Base-by-base conservation (phyloP, 805 yeast species). In the Suhomyces emberorum region DNA sequence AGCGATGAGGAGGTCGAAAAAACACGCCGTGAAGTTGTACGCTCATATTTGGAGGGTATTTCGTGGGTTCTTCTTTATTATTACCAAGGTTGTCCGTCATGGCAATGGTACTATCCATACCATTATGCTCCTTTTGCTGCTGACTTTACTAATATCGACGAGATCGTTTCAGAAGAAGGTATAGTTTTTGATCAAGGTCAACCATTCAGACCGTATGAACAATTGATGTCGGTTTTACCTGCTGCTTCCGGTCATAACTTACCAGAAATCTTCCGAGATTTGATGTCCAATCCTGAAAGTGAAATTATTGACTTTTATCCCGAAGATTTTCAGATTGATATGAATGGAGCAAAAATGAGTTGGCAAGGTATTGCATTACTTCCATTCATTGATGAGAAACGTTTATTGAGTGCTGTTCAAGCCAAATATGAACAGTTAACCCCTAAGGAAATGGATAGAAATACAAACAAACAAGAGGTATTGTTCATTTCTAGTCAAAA, bases 71-170 rank as follows among this genome's bases (percentile, higher is more conserved):
- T 93, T 45, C 63, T 87, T 36, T 93, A 93, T 59, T 93, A 93
- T 63, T 91, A 87, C 59, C 98, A 93, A 61, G 98, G 97, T 2
- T 91, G 98, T 63, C 95, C 96, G 0, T 91, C 98, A 0, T 93
- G 99, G 99, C 81, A 81, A 37, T 93, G 98, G 98, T 93, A 79
- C 59, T 93, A 83, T 52, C 98, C 98, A 0, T 91, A 82, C 57
- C 98, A 93, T 55, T 95, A 93, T 64, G 98, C 98, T 0, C 99
- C 99, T 15, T 89, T 93, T 70, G 98, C 97, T 0, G 74, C 82
- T 4, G 99, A 93, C 58, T 85, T 93, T 51, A 68, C 59, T 2
- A 76, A 79, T 31, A 53, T 83, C 28, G 55, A 58, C 8, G 75
- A 70, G 6, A 54, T 80, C 11, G 56, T 68, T 4, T 61, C 65